Evolutionary conservation across 2,329 filamentous ascomycete genomes (phyloP).

Genomic region (Epicoccum nigrum): DNA sequence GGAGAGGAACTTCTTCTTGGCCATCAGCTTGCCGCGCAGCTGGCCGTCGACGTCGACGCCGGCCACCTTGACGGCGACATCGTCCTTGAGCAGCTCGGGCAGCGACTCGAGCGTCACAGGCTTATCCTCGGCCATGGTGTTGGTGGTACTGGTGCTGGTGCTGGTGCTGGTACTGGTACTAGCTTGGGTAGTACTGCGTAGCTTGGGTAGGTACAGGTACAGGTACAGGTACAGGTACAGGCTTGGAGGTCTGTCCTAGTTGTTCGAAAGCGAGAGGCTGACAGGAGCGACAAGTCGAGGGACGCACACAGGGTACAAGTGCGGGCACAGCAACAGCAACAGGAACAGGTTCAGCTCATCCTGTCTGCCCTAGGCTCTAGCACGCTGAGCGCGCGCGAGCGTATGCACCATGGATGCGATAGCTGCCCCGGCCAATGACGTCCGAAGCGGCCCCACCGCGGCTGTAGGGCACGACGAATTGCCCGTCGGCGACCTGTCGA

Average conservation of each 20-base stretch:
- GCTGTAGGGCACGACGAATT: neutral
- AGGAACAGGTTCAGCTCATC: neutral
- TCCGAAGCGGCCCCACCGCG: neutral
- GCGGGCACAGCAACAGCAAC: neutral
- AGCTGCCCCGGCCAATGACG: conserved; percentile 14
- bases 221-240: too few species aligned
- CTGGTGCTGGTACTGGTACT: too few species aligned
- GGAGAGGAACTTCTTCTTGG: conserved; percentile 90
- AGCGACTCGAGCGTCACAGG: conserved; percentile 68
- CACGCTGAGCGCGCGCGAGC: neutral
- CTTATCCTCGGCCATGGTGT: conserved; percentile 27
- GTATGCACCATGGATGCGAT: conserved; percentile 2
- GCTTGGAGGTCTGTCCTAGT: too few species aligned
- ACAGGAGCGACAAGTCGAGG: too few species aligned
- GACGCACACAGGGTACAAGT: too few species aligned
- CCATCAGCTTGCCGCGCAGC: conserved; percentile 86
- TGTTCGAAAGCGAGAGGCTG: too few species aligned
- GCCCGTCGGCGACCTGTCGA: neutral
- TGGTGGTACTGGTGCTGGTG: neutral
- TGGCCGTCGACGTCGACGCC: conserved; percentile 88
- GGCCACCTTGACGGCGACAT: conserved; percentile 83
- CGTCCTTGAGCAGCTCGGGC: conserved; percentile 69
- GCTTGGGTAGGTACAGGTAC: too few species aligned
- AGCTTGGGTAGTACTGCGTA: too few species aligned
- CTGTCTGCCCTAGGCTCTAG: too few species aligned